Percentiles rank a stretch among this genome's conserved stretches.
Evolutionary conservation across 352 stramenopile species (phyloP).

Genomic region (Pythium phragmiticola): DNA sequence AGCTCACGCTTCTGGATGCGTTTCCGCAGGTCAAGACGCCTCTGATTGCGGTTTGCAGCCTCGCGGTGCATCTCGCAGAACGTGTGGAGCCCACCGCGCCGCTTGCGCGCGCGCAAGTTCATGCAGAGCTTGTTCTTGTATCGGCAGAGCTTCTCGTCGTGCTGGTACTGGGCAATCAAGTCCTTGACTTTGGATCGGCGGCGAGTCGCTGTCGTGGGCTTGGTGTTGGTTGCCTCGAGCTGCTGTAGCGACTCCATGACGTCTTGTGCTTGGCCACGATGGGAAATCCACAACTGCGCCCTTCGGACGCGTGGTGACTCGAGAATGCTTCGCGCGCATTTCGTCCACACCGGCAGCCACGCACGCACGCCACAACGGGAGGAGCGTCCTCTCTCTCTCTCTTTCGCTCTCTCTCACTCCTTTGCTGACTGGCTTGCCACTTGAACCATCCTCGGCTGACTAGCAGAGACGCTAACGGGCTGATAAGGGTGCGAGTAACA

Average conservation of each 20-base stretch:
- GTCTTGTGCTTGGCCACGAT: not conserved
- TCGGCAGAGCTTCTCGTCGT: slow-evolving; percentile 23
- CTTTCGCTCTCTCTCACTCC: not conserved
- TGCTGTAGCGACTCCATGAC: slow-evolving; percentile 2
- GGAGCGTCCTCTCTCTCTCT: slow-evolving; percentile 4
- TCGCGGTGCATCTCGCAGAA: slow-evolving; percentile 30
- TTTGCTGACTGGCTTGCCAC: too few species aligned
- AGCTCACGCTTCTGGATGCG: slow-evolving; percentile 19
- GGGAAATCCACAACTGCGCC: slow-evolving; percentile 18
- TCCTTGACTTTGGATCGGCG: slow-evolving; percentile 18
- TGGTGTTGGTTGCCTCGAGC: not conserved
- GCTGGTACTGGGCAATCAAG: slow-evolving; percentile 20
- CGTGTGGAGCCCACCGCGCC: slow-evolving; percentile 23
- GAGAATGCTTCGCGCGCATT: not conserved
- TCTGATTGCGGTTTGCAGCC: slow-evolving; percentile 27
- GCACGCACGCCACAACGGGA: slow-evolving; percentile 2
- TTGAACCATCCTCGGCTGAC: too few species aligned
- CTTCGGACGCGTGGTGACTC: not conserved
- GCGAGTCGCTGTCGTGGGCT: slow-evolving; percentile 2
- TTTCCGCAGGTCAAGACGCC: slow-evolving; percentile 26
- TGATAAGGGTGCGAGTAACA: slow-evolving; percentile 13
- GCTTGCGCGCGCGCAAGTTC: slow-evolving; percentile 21
- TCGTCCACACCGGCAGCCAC: not conserved
- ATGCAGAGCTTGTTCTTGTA: slow-evolving; percentile 30
- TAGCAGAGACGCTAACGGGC: not conserved